Evolutionary conservation across 176 grass and related monocot species (phyloP).

Genomic region (sorghum (Sorghum bicolor)): DNA sequence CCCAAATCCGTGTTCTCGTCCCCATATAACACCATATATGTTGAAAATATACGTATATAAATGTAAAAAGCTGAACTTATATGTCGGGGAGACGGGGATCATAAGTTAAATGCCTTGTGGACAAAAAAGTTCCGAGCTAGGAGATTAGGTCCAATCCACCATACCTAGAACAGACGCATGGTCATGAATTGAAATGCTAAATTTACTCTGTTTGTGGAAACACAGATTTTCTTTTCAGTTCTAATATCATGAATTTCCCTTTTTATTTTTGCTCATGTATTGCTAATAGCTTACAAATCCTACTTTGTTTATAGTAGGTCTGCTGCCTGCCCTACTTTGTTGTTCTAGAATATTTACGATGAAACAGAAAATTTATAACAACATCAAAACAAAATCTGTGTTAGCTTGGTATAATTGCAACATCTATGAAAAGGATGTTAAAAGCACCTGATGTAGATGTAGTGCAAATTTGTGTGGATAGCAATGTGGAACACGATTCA

Average conservation of each 20-base stretch:
- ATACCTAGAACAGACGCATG: background rate
- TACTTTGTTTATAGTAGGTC: background rate
- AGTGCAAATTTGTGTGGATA: background rate
- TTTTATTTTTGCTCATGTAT: background rate
- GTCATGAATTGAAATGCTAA: background rate
- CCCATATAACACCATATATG: background rate
- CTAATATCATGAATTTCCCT: background rate
- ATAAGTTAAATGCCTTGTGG: background rate
- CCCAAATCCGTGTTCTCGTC: background rate
- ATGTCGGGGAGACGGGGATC: background rate
- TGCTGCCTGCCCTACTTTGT: background rate
- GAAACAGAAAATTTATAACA: background rate
- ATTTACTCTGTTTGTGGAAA: background rate
- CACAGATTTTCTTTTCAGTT: background rate
- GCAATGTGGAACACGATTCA: background rate
- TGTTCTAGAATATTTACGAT: constrained; percentile 3
- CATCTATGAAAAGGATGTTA: constrained; percentile 14
- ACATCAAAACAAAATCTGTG: constrained; percentile 1
- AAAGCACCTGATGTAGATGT: constrained; percentile 19
- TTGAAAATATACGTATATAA: background rate
- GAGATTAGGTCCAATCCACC: background rate
- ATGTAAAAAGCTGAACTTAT: background rate
- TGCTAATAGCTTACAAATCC: background rate
- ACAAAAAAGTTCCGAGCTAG: background rate
- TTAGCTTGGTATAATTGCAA: background rate